phyloP scores from a whole-genome alignment of 2,329 filamentous ascomycete genomes.

The Hymenoscyphus occultus region DNA sequence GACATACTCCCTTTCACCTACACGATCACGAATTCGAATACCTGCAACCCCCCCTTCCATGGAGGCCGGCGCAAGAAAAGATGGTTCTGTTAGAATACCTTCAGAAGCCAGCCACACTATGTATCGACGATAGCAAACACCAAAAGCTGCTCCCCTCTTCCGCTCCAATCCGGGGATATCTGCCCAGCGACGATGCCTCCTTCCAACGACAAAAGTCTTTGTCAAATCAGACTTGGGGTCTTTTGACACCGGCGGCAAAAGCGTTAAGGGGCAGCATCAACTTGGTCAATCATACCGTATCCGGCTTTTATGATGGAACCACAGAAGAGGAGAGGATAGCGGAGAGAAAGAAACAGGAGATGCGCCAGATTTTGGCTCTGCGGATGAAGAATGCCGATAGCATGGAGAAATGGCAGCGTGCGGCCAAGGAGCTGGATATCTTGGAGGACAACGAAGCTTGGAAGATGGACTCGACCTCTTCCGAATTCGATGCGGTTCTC shows the following conservation, averaged over 20 bases:
- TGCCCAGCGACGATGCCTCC: constrained; percentile 17
- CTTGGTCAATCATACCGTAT: constrained; percentile 31
- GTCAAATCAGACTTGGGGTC: constrained; percentile 21
- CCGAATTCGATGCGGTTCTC: constrained; percentile 60
- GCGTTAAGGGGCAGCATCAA: constrained; percentile 28
- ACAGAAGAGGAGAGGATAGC: constrained; percentile 47
- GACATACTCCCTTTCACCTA: background rate
- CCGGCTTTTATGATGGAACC: constrained; percentile 31
- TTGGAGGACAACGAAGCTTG: constrained; percentile 79
- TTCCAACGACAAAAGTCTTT: constrained; percentile 16
- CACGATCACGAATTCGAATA: background rate
- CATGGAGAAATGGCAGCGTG: constrained; percentile 69
- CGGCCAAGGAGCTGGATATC: constrained; percentile 73
- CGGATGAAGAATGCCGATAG: constrained; percentile 66
- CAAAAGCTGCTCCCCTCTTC: constrained; percentile 19
- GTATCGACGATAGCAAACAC: constrained; percentile 19
- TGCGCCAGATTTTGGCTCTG: constrained; percentile 59
- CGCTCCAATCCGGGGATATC: constrained; percentile 21
- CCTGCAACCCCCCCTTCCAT: constrained; percentile 17
- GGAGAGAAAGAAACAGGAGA: constrained; percentile 50
- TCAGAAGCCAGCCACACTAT: constrained; percentile 23
- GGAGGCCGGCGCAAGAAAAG: constrained; percentile 21
- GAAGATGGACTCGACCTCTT: constrained; percentile 61
- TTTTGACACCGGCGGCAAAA: constrained; percentile 29
- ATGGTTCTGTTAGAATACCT: constrained; percentile 34